phyloP scores from a whole-genome alignment of 352 stramenopile genomes.

The Phytophthora macrochlamydospora region DNA sequence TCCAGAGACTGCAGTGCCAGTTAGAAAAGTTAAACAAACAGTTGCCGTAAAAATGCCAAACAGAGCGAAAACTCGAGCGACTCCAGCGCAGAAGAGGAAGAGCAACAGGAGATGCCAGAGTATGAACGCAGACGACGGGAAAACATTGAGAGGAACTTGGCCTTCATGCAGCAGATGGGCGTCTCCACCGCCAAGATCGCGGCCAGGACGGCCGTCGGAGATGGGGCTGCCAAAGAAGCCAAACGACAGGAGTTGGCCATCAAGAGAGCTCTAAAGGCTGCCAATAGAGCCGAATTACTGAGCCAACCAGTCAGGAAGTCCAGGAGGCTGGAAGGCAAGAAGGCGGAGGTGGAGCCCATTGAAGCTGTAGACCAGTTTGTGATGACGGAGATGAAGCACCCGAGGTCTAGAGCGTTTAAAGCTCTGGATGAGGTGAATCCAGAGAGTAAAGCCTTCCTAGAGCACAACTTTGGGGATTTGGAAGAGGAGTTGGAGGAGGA shows the following conservation, averaged over 20 bases:
- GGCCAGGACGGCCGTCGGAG: slow-evolving; percentile 50
- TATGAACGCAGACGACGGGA: slow-evolving; percentile 84
- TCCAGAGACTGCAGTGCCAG: not conserved
- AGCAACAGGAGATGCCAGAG: slow-evolving; percentile 44
- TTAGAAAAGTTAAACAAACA: slow-evolving; percentile 8
- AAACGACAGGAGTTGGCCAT: slow-evolving; percentile 18
- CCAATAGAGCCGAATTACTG: slow-evolving; percentile 15
- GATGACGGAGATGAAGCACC: slow-evolving; percentile 17
- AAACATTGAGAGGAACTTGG: slow-evolving; percentile 86
- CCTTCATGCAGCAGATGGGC: slow-evolving; percentile 86
- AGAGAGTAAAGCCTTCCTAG: slow-evolving; percentile 48
- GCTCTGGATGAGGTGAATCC: slow-evolving; percentile 36
- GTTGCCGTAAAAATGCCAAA: slow-evolving; percentile 5
- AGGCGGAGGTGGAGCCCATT: slow-evolving; percentile 44
- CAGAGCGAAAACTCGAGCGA: slow-evolving; percentile 3
- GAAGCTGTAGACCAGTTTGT: slow-evolving; percentile 30
- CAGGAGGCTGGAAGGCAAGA: slow-evolving; percentile 62
- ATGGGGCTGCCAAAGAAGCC: slow-evolving; percentile 4
- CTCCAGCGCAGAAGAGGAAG: slow-evolving; percentile 8
- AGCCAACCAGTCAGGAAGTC: slow-evolving; percentile 65
- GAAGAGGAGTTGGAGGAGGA: slow-evolving; percentile 49
- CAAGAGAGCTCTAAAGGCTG: slow-evolving; percentile 22
- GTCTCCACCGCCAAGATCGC: slow-evolving; percentile 78
- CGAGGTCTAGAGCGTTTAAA: slow-evolving; percentile 14
- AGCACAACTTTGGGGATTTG: slow-evolving; percentile 35